phyloP scores from a whole-genome alignment of 1,284 basidiomycete species.

The Ceratobasidium sp. region DNA sequence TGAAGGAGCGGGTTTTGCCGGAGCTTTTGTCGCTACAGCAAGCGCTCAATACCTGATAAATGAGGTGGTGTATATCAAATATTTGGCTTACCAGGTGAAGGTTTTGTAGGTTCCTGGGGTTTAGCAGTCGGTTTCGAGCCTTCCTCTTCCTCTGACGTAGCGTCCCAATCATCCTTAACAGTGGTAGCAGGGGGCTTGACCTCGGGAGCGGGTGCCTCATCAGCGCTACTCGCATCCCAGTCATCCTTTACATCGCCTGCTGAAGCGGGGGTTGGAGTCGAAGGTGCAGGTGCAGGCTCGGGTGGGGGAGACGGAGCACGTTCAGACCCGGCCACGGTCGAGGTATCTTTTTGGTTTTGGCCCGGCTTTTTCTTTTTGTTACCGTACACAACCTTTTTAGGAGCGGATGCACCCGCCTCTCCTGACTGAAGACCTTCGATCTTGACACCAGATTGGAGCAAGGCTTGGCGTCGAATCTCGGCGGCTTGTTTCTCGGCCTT shows the following conservation, averaged over 20 bases:
- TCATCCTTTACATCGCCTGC: conserved; percentile 76
- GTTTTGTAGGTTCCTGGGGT: conserved; percentile 6
- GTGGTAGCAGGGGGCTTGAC: conserved; percentile 44
- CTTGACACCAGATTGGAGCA: conserved; percentile 90
- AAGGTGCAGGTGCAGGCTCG: conserved; percentile 61
- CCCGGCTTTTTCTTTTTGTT: conserved; percentile 84
- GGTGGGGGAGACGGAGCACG: conserved; percentile 56
- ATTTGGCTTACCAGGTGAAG: conserved; percentile 6
- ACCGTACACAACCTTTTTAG: conserved; percentile 84
- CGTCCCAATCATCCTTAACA: conserved; percentile 67
- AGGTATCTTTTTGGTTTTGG: conserved; percentile 56
- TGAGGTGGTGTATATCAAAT: neutral
- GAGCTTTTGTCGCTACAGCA: conserved; percentile 51
- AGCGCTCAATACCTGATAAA: conserved; percentile 11
- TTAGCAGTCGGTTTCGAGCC: conserved; percentile 30
- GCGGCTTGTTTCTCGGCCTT: conserved; percentile 94
- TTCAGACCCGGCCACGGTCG: conserved; percentile 52
- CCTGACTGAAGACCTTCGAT: conserved; percentile 87
- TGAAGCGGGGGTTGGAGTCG: conserved; percentile 60
- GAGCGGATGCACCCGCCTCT: conserved; percentile 62
- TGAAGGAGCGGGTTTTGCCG: too few relatives aligned
- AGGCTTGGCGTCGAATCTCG: conserved; percentile 91
- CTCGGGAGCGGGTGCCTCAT: conserved; percentile 63
- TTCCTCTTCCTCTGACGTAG: conserved; percentile 62
- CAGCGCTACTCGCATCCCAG: conserved; percentile 87